Base-by-base conservation (phyloP, 225 moss, liverwort and hornwort species). In the Anthoceros angustus region DNA sequence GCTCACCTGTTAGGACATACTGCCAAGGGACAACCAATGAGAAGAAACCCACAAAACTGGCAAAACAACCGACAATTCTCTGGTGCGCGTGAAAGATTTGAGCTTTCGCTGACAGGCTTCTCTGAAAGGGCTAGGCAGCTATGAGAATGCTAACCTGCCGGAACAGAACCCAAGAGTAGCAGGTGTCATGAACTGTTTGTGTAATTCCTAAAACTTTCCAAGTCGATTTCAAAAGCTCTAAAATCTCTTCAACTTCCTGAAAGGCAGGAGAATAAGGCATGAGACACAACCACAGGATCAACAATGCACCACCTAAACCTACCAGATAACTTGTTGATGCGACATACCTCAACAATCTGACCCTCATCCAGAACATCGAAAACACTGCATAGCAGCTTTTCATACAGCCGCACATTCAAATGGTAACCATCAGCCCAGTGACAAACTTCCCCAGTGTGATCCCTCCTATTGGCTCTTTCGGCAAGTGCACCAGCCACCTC, bases 391-490 rank as follows among this genome's bases (percentile, higher is more conserved):
- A 95, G 76, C 70, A 95, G 83, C 83, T 91, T 95, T 63, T 91
- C 90, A 74, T 95, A 95, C 16, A 95, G 76, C 69, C 90, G 83
- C 45, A 91, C 90, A 79, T 95, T 95, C 66, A 95, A 62, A 71
- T 88, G 88, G 70, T 95, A 95, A 63, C 94, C 94, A 79, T 95
- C 94, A 49, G 88, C 94, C 94, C 94, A 95, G 48, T 90, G 94
- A 55, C 90, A 95, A 43, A 90, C 82, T 67, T 95, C 94, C 66
- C 90, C 94, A 25, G 80, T 79, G 67, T 86, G 88, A 41, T 95
- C 90, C 42, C 91, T 85, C 74, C 80, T 77, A 43, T 86, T 88
- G 72, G 83, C 72, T 70, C 94, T 82, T 78, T 95, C 94, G 70
- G 90, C 79, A 43, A 95, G 74, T 20, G 82, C 77, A 72, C 73